These are phyloP conservation scores for Boeremia exigua DNA, from an alignment of 2,329 filamentous ascomycete species.

Conservation along the genomic window DNA sequence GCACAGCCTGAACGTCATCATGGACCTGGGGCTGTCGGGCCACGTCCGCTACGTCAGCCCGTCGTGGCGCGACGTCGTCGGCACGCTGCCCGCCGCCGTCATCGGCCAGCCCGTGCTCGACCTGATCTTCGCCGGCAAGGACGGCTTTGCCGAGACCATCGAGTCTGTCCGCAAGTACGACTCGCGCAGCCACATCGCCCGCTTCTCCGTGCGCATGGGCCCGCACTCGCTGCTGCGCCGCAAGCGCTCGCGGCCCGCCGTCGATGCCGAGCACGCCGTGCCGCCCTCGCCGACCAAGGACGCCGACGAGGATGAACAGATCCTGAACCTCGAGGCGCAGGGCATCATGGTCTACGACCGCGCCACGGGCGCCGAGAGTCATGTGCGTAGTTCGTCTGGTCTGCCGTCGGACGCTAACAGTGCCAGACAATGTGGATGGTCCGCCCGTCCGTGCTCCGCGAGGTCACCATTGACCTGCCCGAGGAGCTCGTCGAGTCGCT, in stretches of 20 bases:
- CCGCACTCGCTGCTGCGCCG: slow-evolving; percentile 44
- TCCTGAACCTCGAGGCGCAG: slow-evolving; percentile 88
- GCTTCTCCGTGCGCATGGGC: slow-evolving; percentile 47
- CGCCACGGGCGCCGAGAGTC: slow-evolving; percentile 82
- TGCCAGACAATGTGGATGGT: slow-evolving; percentile 99
- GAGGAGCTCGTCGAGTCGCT: slow-evolving; percentile 88
- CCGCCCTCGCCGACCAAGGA: slow-evolving; percentile 40
- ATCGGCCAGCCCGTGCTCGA: slow-evolving; percentile 80
- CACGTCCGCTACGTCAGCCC: slow-evolving; percentile 95
- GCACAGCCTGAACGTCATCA: slow-evolving; percentile 93
- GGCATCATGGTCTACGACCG: slow-evolving; percentile 98
- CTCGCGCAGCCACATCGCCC: slow-evolving; percentile 81
- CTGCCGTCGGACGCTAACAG: slow-evolving; percentile 27
- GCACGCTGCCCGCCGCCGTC: slow-evolving; percentile 74
- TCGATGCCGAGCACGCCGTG: slow-evolving; percentile 35
- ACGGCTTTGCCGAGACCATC: slow-evolving; percentile 80
- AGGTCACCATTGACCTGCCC: slow-evolving; percentile 95
- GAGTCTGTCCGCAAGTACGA: slow-evolving; percentile 88
- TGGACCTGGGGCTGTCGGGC: slow-evolving; percentile 90
- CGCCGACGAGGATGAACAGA: slow-evolving; percentile 55
- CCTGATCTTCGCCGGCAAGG: slow-evolving; percentile 79
- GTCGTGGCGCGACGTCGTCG: slow-evolving; percentile 93
- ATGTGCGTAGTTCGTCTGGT: slow-evolving; percentile 66
- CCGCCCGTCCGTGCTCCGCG: slow-evolving; percentile 84
- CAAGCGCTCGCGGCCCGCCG: slow-evolving; percentile 33